Conservation (phyloP, 2,329 filamentous ascomycete genomes). For the Penicillium sp. region DNA sequence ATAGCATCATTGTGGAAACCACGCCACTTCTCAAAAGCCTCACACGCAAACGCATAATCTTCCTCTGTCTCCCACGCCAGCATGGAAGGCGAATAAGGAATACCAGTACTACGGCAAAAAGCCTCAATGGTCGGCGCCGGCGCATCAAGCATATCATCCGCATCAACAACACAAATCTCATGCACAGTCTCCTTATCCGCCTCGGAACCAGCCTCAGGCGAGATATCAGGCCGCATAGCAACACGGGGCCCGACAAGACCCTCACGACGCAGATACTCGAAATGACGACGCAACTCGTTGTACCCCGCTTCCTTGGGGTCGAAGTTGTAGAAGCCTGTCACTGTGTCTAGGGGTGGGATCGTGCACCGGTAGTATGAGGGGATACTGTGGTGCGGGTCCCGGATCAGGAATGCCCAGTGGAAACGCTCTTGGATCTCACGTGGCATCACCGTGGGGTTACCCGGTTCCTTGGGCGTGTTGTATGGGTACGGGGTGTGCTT, state of each 20-base stretch:
- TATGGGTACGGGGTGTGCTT: conserved; percentile 56
- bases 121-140: conserved; percentile 73
- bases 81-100: conserved; percentile 77
- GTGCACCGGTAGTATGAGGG: conserved; percentile 96
- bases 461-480: conserved; percentile 59
- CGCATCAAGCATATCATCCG: conserved; percentile 88
- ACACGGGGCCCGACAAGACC: conserved; percentile 70
- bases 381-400: conserved; percentile 87
- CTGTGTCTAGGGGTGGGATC: conserved; percentile 76
- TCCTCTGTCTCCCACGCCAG: conserved; percentile 79
- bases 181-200: conserved; percentile 36
- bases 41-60: conserved; percentile 66
- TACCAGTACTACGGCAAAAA: conserved; percentile 79
- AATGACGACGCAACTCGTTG: conserved; percentile 78
- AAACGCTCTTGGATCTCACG: conserved; percentile 72
- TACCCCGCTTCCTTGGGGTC: conserved; percentile 89
- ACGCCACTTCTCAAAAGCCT: conserved; percentile 92
- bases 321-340: conserved; percentile 86
- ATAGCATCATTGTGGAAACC: conserved; percentile 97
- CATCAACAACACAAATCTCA: conserved; percentile 84
- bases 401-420: conserved; percentile 96
- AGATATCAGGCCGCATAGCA: conserved; percentile 42
- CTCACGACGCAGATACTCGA: conserved; percentile 75
- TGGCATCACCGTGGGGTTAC: conserved; percentile 85
- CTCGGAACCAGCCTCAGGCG: conserved; percentile 31